Conservation (phyloP, 305 asterid genomes). For the Solanum chacoense region DNA sequence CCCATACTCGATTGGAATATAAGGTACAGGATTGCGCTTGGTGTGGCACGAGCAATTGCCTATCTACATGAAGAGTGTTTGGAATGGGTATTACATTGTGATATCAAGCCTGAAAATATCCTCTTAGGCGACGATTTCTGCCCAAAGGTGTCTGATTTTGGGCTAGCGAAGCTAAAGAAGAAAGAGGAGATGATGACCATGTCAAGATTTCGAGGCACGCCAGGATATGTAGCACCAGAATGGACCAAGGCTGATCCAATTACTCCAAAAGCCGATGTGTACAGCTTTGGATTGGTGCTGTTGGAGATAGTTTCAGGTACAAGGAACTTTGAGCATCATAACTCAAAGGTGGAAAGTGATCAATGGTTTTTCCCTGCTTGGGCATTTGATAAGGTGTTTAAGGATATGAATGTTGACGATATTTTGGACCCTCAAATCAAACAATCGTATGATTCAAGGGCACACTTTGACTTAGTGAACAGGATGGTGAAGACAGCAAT, state of each 20-base stretch:
- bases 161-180: conserved; percentile 72
- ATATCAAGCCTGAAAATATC: conserved; percentile 86
- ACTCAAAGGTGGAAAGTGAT: conserved; percentile 44
- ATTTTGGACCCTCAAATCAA: conserved; percentile 53
- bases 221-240: conserved; percentile 82
- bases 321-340: conserved; percentile 41
- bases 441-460: conserved; percentile 41
- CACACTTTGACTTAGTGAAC: conserved; percentile 54
- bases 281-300: conserved; percentile 68
- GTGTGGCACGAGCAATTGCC: conserved; percentile 84
- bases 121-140: conserved; percentile 78
- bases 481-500: conserved; percentile 80
- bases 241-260: conserved; percentile 51
- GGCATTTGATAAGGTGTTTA: conserved; percentile 70
- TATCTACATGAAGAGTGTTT: conserved; percentile 90
- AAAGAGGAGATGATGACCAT: conserved; percentile 59
- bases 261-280: conserved; percentile 78
- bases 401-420: conserved; percentile 61
- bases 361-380: conserved; percentile 72
- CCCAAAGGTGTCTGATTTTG: conserved; percentile 89
- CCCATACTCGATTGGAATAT: conserved; percentile 70
- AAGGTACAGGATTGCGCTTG: conserved; percentile 68
- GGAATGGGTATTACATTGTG: conserved; percentile 91
- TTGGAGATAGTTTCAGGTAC: conserved; percentile 67
- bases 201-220: conserved; percentile 62